These are phyloP conservation scores for Phytophthora pistaciae DNA, from an alignment of 352 stramenopile species.

Conservation along the genomic window DNA sequence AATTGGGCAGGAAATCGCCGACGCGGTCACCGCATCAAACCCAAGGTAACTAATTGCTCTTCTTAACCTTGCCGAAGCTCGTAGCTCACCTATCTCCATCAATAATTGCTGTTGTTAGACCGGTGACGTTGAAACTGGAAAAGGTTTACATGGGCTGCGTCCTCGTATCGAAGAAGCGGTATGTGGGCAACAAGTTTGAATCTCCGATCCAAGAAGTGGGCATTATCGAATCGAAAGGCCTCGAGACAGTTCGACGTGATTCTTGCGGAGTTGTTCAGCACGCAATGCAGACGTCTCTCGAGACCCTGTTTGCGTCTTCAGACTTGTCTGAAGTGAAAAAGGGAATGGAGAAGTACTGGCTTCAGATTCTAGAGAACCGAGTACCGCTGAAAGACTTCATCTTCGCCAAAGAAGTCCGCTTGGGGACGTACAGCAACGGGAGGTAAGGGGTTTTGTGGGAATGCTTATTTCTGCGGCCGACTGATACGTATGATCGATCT, in stretches of 20 bases:
- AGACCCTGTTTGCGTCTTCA: slow-evolving; percentile 72
- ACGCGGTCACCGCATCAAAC: slow-evolving; percentile 85
- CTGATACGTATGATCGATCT: neutral
- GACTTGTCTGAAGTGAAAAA: slow-evolving; percentile 81
- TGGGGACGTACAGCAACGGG: slow-evolving; percentile 81
- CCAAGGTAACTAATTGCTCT: slow-evolving; percentile 58
- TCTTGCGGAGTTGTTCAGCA: slow-evolving; percentile 91
- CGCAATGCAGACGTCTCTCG: slow-evolving; percentile 70
- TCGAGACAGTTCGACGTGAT: slow-evolving; percentile 94
- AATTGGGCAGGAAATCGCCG: slow-evolving; percentile 93
- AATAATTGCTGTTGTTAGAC: slow-evolving; percentile 38
- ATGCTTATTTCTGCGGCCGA: too few relatives aligned
- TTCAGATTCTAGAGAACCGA: slow-evolving; percentile 69
- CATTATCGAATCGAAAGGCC: slow-evolving; percentile 91
- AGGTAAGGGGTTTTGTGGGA: too few relatives aligned
- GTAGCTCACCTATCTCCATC: neutral
- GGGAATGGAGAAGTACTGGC: slow-evolving; percentile 69
- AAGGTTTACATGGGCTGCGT: slow-evolving; percentile 95
- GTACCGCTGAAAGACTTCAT: slow-evolving; percentile 83
- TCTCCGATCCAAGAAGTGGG: slow-evolving; percentile 51
- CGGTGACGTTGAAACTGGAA: slow-evolving; percentile 86
- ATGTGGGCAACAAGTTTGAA: slow-evolving; percentile 92
- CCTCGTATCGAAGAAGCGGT: slow-evolving; percentile 96
- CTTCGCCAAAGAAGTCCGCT: slow-evolving; percentile 87
- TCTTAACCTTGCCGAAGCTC: neutral